Percentiles rank a stretch among this genome's conserved stretches.
Conservation (phyloP, 1,284 basidiomycete genomes). For the Naganishia sp. region DNA sequence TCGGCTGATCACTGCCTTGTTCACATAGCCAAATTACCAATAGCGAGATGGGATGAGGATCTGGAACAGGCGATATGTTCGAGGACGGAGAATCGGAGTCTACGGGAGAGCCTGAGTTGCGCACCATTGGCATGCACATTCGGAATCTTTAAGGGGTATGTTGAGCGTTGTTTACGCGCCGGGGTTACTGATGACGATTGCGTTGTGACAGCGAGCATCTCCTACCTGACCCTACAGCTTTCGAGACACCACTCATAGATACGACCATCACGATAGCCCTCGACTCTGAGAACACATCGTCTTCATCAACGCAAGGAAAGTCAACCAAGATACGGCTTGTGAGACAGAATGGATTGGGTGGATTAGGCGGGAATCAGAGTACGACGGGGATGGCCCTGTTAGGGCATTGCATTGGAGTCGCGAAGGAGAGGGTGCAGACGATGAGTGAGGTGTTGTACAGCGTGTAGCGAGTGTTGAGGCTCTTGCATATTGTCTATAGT, state of each 20-base stretch:
- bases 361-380: slow-evolving; percentile 20
- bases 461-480: neutral
- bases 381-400: slow-evolving; percentile 27
- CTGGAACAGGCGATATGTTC: slow-evolving; percentile 68
- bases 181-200: neutral
- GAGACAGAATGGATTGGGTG: slow-evolving; percentile 33
- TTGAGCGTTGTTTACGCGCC: slow-evolving; percentile 33
- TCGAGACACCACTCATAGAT: slow-evolving; percentile 59
- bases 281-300: slow-evolving; percentile 6
- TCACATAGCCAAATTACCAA: slow-evolving; percentile 67
- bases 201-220: slow-evolving; percentile 61
- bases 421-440: slow-evolving; percentile 25
- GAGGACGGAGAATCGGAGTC: slow-evolving; percentile 55
- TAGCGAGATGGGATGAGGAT: slow-evolving; percentile 71
- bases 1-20: neutral
- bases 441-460: slow-evolving; percentile 29
- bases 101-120: slow-evolving; percentile 58
- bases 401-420: slow-evolving; percentile 29
- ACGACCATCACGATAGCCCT: slow-evolving; percentile 32
- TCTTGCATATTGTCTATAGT: neutral
- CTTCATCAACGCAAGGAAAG: neutral
- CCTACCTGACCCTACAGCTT: slow-evolving; percentile 80
- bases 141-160: slow-evolving; percentile 77
- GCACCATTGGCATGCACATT: slow-evolving; percentile 70
- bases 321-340: slow-evolving; percentile 29